Conservation (phyloP, 768 basidiomycete species). For the Kwoniella sp. region DNA sequence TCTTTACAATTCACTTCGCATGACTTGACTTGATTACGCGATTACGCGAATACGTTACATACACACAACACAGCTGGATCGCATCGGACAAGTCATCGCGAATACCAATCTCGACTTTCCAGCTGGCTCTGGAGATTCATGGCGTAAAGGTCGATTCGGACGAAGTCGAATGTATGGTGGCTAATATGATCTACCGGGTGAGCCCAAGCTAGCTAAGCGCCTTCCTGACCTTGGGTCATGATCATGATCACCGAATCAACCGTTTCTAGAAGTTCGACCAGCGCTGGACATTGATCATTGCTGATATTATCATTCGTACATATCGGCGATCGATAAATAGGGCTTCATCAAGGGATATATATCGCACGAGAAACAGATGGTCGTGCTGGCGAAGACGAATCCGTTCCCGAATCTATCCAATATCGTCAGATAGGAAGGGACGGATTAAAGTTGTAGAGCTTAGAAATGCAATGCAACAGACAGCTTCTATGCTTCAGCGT, state of each 20-base stretch:
- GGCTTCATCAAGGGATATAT: constrained; percentile 94
- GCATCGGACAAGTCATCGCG: constrained; percentile 71
- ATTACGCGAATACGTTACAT: too few species aligned
- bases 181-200: constrained; percentile 87
- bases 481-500: too few species aligned
- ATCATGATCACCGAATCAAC: too few species aligned
- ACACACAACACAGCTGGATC: constrained; percentile 68
- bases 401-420: constrained; percentile 71
- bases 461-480: too few species aligned
- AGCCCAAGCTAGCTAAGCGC: constrained; percentile 18
- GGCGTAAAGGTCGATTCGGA: constrained; percentile 70
- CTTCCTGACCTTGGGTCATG: background rate
- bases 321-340: too few species aligned
- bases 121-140: constrained; percentile 70
- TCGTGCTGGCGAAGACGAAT: constrained; percentile 77
- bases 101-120: constrained; percentile 80
- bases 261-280: too few species aligned
- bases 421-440: constrained; percentile 26
- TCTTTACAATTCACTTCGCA: too few species aligned
- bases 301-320: too few species aligned
- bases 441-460: too few species aligned
- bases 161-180: constrained; percentile 90
- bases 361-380: constrained; percentile 91
- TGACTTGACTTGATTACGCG: too few species aligned
- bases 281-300: too few species aligned